phyloP scores from a whole-genome alignment of 2,329 filamentous ascomycete genomes.

The Venturia pyrina region DNA sequence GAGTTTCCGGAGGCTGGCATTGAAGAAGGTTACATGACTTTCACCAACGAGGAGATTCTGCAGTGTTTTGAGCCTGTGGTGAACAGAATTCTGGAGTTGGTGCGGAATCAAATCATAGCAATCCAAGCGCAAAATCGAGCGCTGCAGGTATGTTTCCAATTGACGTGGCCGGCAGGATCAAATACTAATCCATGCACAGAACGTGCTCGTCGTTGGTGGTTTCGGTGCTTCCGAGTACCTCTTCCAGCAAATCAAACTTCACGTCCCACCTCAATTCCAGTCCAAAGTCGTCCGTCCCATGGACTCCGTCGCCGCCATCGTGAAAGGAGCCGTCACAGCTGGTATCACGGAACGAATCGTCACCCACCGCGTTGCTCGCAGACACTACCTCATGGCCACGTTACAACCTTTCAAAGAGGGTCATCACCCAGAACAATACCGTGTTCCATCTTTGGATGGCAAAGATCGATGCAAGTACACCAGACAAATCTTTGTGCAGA shows the following conservation, averaged over 20 bases:
- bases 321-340: slow-evolving; percentile 95
- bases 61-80: slow-evolving; percentile 99
- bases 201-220: slow-evolving; percentile 92
- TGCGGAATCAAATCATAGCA: slow-evolving; percentile 96
- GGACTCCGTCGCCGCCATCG: slow-evolving; percentile 97
- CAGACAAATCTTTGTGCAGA: slow-evolving; percentile 95
- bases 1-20: slow-evolving; percentile 97
- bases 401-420: slow-evolving; percentile 98
- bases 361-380: slow-evolving; percentile 90
- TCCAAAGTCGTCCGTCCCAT: slow-evolving; percentile 96
- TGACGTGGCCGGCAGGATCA: no score
- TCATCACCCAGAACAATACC: slow-evolving; percentile 95
- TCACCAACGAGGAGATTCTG: slow-evolving; percentile 97
- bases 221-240: slow-evolving; percentile 98
- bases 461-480: slow-evolving; percentile 99
- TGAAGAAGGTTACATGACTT: slow-evolving; percentile 99
- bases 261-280: slow-evolving; percentile 96
- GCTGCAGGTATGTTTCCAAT: slow-evolving; percentile 52
- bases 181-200: slow-evolving; percentile 38
- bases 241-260: slow-evolving; percentile 98
- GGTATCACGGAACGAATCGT: slow-evolving; percentile 96
- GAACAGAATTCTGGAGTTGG: slow-evolving; percentile 90
- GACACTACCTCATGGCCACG: slow-evolving; percentile 98
- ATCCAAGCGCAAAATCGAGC: slow-evolving; percentile 94
- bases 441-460: slow-evolving; percentile 89